phyloP scores from a whole-genome alignment of 345 rosid species.

The Trapa bicornis region DNA sequence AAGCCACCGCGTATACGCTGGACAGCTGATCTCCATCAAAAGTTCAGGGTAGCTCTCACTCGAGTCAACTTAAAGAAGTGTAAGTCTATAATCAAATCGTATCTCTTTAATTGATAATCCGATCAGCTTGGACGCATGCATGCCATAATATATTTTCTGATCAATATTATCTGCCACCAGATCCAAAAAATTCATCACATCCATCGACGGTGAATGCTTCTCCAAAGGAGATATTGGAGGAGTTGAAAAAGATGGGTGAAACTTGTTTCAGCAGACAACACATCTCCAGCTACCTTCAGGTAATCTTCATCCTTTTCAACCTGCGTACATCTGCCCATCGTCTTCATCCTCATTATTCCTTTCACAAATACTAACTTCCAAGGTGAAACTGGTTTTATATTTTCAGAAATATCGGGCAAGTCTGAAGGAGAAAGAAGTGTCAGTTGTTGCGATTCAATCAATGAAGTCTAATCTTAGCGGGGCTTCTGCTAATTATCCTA shows the following conservation, averaged over 20 bases:
- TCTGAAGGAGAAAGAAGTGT: not conserved
- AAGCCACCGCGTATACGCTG: constrained; percentile 3
- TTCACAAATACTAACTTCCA: not conserved
- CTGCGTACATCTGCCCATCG: too few species aligned
- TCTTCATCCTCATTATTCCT: not conserved
- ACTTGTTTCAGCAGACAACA: constrained; percentile 20
- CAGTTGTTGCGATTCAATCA: not conserved
- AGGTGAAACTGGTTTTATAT: not conserved
- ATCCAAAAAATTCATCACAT: not conserved
- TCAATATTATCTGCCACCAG: not conserved
- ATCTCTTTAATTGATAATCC: not conserved
- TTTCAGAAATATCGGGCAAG: not conserved
- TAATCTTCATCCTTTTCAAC: not conserved
- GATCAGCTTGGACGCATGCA: too few species aligned
- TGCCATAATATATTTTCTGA: too few species aligned
- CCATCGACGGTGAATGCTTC: constrained; percentile 6
- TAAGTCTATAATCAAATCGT: not conserved
- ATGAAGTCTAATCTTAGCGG: not conserved
- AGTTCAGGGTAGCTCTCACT: not conserved
- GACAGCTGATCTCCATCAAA: constrained; percentile 1
- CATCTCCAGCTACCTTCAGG: constrained; percentile 36
- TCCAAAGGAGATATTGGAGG: constrained; percentile 30
- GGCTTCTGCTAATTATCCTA: not conserved
- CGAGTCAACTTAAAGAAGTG: not conserved
- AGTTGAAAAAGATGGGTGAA: constrained; percentile 22